phyloP scores from a whole-genome alignment of 208 protist species.

The Acanthamoeba castellanii region DNA sequence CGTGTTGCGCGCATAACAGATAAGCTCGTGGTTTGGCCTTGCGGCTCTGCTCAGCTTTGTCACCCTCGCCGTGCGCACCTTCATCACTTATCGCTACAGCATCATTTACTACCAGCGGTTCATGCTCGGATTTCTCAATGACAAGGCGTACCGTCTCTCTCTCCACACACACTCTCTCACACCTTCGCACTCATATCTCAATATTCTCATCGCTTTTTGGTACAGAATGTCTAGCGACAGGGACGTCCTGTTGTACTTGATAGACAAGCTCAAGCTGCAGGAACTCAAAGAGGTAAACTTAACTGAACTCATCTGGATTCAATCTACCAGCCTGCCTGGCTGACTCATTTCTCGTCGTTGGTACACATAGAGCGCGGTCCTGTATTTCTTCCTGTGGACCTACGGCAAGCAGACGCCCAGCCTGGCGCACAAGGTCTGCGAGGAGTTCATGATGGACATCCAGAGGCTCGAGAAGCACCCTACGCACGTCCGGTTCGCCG shows the following conservation, averaged over 20 bases:
- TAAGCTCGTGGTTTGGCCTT: conserved; percentile 6
- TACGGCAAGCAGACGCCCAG: conserved; percentile 30
- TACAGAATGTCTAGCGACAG: conserved; percentile 12
- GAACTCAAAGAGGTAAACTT: neutral
- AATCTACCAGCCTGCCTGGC: neutral
- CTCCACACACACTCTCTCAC: neutral
- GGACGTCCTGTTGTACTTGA: neutral
- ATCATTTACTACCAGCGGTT: conserved; percentile 41
- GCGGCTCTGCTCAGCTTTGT: conserved; percentile 18
- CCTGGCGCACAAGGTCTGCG: neutral
- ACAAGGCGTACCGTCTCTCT: conserved; percentile 10
- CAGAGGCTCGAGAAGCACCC: conserved; percentile 18
- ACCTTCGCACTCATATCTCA: neutral
- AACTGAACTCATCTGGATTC: neutral
- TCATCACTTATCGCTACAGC: conserved; percentile 51
- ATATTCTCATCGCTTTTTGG: neutral
- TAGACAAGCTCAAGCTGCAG: conserved; percentile 37
- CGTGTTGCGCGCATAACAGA: neutral
- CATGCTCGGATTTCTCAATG: conserved; percentile 31
- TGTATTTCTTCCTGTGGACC: conserved; percentile 46
- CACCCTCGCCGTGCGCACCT: neutral
- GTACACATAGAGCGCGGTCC: neutral
- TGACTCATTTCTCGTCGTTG: neutral
- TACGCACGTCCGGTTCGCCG: neutral
- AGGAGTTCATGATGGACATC: conserved; percentile 12